A percentile compares a stretch with the other conserved stretches of the same genome.
phyloP scores from a whole-genome alignment of 805 yeast species.

The Kodamaea restingae region DNA sequence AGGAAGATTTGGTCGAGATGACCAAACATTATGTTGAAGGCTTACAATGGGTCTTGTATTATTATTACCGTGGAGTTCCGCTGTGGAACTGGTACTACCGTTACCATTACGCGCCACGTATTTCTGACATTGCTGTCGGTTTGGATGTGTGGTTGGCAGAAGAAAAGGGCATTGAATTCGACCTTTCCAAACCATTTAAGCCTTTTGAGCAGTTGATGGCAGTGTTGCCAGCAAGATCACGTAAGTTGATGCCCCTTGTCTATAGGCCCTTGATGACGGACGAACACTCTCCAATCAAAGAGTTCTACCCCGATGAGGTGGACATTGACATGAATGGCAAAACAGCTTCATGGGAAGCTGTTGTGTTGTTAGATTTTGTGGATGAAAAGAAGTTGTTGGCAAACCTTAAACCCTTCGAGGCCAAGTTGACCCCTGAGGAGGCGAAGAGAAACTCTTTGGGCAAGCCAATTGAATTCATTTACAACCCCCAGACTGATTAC shows the following conservation, averaged over 20 bases:
- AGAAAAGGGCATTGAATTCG: constrained; percentile 47
- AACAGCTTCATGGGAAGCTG: constrained; percentile 97
- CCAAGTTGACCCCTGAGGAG: constrained; percentile 65
- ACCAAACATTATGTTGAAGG: constrained; percentile 88
- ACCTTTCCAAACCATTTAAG: constrained; percentile 71
- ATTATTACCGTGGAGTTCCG: constrained; percentile 85
- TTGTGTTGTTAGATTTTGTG: constrained; percentile 86
- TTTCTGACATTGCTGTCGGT: constrained; percentile 79
- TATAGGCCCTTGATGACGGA: constrained; percentile 85
- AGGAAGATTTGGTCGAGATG: constrained; percentile 54
- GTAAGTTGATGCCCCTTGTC: constrained; percentile 67
- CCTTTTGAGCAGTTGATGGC: constrained; percentile 98
- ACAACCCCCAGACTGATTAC: constrained; percentile 69
- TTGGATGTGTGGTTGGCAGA: constrained; percentile 47
- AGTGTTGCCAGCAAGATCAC: constrained; percentile 91
- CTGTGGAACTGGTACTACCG: constrained; percentile 96
- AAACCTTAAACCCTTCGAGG: constrained; percentile 67
- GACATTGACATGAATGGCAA: constrained; percentile 91
- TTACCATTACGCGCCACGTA: constrained; percentile 92
- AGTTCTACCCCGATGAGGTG: constrained; percentile 86
- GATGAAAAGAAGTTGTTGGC: constrained; percentile 71
- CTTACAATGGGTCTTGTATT: constrained; percentile 91
- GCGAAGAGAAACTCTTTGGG: constrained; percentile 73
- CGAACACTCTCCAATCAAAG: constrained; percentile 77
- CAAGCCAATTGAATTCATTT: constrained; percentile 58